Conservation (phyloP, 2,329 filamentous ascomycete species). For the Alternaria brassicicola region DNA sequence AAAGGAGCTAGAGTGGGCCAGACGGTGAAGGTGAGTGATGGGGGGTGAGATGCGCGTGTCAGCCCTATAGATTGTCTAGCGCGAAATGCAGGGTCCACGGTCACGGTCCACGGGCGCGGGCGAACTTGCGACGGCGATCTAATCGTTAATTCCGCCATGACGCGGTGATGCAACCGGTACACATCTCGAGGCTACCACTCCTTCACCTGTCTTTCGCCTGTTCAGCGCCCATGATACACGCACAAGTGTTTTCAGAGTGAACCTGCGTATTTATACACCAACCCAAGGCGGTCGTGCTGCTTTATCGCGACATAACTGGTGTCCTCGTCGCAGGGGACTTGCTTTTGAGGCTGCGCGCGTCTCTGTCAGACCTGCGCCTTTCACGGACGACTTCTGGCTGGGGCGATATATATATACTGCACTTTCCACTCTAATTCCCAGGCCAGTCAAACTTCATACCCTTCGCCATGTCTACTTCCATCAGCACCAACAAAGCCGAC, state of each 20-base stretch:
- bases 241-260: background rate
- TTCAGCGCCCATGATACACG: background rate
- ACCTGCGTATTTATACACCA: background rate
- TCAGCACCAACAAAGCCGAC: slow-evolving; percentile 52
- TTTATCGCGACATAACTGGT: background rate
- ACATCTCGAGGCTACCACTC: background rate
- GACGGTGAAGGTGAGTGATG: slow-evolving; percentile 8
- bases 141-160: slow-evolving; percentile 20
- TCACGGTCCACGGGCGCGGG: slow-evolving; percentile 14
- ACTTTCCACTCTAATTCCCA: slow-evolving; percentile 7
- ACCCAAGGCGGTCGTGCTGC: background rate
- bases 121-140: slow-evolving; percentile 9
- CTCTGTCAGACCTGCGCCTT: slow-evolving; percentile 14
- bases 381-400: slow-evolving; percentile 28
- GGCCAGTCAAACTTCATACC: slow-evolving; percentile 1
- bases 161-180: slow-evolving; percentile 10
- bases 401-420: slow-evolving; percentile 21
- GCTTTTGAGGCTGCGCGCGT: slow-evolving; percentile 9
- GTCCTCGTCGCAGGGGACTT: background rate
- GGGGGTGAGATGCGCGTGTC: slow-evolving; percentile 5
- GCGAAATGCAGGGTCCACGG: slow-evolving; percentile 16
- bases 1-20: background rate
- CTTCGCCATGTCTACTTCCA: slow-evolving; percentile 24
- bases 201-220: background rate
- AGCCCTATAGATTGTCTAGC: slow-evolving; percentile 6